These are phyloP conservation scores for Sisymbrium altissimum DNA, from an alignment of 345 rosid species.

Conservation along the genomic window DNA sequence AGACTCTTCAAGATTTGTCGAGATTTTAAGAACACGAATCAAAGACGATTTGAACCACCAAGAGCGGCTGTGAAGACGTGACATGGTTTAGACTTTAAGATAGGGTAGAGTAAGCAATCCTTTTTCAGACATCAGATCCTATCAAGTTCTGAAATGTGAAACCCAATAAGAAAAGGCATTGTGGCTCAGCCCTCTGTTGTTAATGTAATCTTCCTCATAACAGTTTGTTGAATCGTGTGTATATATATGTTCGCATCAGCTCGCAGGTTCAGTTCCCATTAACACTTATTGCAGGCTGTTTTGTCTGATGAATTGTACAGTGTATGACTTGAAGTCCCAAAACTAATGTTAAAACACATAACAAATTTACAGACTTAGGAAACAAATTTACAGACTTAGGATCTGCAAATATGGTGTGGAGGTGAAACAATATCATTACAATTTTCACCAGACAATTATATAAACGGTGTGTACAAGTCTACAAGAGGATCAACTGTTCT, in stretches of 20 bases:
- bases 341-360: neutral
- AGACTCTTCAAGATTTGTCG: conserved; percentile 27
- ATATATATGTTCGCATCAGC: conserved; percentile 11
- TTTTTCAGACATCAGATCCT: conserved; percentile 16
- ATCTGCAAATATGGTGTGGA: neutral
- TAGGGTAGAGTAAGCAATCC: conserved; percentile 23
- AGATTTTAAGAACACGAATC: conserved; percentile 5
- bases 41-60: conserved; percentile 1
- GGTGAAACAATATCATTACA: conserved; percentile 19
- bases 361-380: neutral
- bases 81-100: conserved; percentile 19
- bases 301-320: neutral
- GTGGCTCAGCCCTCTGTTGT: conserved; percentile 9
- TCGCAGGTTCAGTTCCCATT: neutral
- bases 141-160: conserved; percentile 16
- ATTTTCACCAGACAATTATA: neutral
- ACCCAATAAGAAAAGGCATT: conserved; percentile 22
- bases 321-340: neutral
- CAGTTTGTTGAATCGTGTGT: conserved; percentile 10
- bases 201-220: conserved; percentile 12
- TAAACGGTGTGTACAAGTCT: neutral
- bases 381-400: neutral
- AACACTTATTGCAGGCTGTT: neutral
- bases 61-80: conserved; percentile 16
- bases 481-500: neutral